Evolutionary conservation across 2,329 filamentous ascomycete genomes (phyloP).

Genomic region (Arachnomyces sp.): DNA sequence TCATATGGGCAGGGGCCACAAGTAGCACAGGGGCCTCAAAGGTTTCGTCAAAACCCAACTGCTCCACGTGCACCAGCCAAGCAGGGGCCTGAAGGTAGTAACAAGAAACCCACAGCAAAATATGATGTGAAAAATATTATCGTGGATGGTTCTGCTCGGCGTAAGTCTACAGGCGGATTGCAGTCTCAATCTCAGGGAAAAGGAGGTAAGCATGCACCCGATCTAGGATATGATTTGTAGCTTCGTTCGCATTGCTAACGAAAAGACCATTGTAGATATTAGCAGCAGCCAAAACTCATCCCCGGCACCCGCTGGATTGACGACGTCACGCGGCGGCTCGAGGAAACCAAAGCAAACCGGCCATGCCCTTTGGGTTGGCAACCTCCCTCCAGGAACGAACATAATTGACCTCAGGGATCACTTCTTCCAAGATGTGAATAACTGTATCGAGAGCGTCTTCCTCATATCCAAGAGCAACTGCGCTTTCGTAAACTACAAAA

Average conservation of each 20-base stretch:
- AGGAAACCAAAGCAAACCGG: constrained; percentile 63
- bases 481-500: constrained; percentile 90
- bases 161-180: constrained; percentile 13
- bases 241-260: neutral
- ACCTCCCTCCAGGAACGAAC: constrained; percentile 74
- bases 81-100: constrained; percentile 10
- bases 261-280: no score
- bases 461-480: constrained; percentile 96
- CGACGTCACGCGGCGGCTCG: constrained; percentile 52
- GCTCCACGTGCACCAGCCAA: constrained; percentile 15
- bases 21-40: constrained; percentile 7
- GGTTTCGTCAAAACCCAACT: constrained; percentile 16
- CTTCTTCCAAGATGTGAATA: constrained; percentile 68
- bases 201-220: neutral
- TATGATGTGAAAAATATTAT: constrained; percentile 31
- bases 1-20: constrained; percentile 13
- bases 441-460: constrained; percentile 78
- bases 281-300: constrained; percentile 1
- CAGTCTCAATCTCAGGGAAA: constrained; percentile 17
- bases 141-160: constrained; percentile 29
- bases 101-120: constrained; percentile 10
- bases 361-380: constrained; percentile 92
- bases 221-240: neutral
- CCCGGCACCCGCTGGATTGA: constrained; percentile 17
- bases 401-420: constrained; percentile 82